Evolutionary conservation across 768 basidiomycete species (phyloP).

Genomic region (Amanita rubescens): DNA sequence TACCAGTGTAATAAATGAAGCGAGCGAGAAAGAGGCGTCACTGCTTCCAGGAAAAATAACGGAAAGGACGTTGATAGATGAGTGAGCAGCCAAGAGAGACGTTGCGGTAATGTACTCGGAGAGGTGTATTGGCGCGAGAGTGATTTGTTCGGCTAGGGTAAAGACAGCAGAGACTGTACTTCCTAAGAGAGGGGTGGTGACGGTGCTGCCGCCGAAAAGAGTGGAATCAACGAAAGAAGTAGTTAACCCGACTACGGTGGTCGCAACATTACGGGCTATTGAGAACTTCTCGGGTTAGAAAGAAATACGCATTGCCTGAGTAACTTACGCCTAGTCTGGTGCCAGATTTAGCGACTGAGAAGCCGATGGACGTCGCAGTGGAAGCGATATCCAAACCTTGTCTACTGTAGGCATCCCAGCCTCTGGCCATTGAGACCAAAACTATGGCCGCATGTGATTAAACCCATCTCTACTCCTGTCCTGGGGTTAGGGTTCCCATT

Average conservation of each 20-base stretch:
- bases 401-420: constrained; percentile 47
- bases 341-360: constrained; percentile 56
- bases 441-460: not conserved
- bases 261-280: constrained; percentile 54
- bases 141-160: constrained; percentile 60
- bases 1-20: constrained; percentile 75
- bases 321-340: constrained; percentile 62
- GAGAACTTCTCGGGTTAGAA: constrained; percentile 43
- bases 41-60: constrained; percentile 67
- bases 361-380: constrained; percentile 53
- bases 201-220: constrained; percentile 54
- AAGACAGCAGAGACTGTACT: constrained; percentile 54
- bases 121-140: constrained; percentile 67
- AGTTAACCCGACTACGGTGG: constrained; percentile 49
- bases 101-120: constrained; percentile 74
- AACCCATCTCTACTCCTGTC: not conserved
- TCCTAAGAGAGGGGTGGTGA: constrained; percentile 51
- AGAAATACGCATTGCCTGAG: too few relatives aligned
- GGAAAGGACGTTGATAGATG: constrained; percentile 67
- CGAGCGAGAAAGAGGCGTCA: constrained; percentile 76
- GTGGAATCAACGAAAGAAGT: constrained; percentile 56
- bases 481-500: constrained; percentile 7
- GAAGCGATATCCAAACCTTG: constrained; percentile 64
- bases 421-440: constrained; percentile 24
- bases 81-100: constrained; percentile 64